Conservation (phyloP, 2,329 filamentous ascomycete genomes). For the Calonectria pseudoturangicola region DNA sequence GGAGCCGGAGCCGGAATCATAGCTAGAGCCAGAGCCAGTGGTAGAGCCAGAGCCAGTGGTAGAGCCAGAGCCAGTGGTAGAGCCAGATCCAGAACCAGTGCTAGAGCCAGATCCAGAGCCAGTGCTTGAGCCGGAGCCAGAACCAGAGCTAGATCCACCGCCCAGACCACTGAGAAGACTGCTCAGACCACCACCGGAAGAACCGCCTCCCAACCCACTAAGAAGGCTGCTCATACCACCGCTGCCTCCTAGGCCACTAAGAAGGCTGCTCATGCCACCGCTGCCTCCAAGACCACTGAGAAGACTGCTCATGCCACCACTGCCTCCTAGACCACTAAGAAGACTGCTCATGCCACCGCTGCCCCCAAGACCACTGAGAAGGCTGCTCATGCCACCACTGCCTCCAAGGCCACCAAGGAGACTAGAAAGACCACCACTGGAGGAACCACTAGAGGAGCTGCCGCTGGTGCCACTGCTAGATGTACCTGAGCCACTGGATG, state of each 20-base stretch:
- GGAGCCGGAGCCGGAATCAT: neutral
- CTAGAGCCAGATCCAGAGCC: no score
- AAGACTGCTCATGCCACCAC: no score
- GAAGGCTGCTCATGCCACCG: neutral
- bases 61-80: neutral
- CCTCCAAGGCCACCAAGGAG: neutral
- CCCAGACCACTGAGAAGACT: neutral
- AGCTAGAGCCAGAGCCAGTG: neutral
- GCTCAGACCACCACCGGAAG: neutral
- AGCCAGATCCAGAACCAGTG: neutral
- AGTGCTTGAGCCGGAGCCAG: no score
- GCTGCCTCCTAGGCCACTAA: neutral
- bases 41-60: no score
- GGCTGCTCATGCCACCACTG: neutral
- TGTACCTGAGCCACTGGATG: no score
- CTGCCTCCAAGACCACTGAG: no score
- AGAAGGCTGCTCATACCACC: neutral
- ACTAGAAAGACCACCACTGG: neutral
- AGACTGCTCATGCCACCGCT: no score
- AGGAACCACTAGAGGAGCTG: slow-evolving; percentile 28
- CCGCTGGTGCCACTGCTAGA: no score
- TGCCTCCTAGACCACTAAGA: neutral
- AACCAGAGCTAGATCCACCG: neutral
- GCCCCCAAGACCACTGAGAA: neutral
- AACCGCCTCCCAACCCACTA: neutral